These are phyloP conservation scores for Dispira parvispora DNA, from an alignment of 192 early-diverging fungal species.

Conservation along the genomic window DNA sequence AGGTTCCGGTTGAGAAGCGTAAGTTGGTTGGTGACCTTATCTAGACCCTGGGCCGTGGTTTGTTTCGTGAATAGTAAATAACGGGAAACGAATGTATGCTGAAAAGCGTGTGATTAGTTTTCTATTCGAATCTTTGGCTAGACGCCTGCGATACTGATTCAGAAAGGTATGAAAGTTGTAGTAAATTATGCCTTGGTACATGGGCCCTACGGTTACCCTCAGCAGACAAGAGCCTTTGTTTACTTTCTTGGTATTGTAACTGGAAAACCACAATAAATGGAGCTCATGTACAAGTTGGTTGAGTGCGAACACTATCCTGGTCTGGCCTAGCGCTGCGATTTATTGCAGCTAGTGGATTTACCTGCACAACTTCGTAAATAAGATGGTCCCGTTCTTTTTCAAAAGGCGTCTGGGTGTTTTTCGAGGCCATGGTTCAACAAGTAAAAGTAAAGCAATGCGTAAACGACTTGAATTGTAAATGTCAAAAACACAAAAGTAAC, in stretches of 20 bases:
- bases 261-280: not conserved
- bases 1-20: constrained; percentile 11
- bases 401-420: not conserved
- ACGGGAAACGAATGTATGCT: no score
- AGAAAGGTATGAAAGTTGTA: no score
- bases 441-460: no score
- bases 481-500: no score
- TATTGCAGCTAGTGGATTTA: not conserved
- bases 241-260: not conserved
- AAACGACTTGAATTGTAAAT: no score
- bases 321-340: not conserved
- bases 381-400: constrained; percentile 10
- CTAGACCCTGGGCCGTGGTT: not conserved
- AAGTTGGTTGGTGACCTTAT: not conserved
- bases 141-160: no score
- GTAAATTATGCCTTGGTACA: no score
- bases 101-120: no score
- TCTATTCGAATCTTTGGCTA: no score
- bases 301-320: not conserved
- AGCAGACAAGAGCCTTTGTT: not conserved
- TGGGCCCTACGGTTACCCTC: not conserved
- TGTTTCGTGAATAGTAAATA: no score
- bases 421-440: not conserved
- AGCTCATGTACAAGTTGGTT: not conserved
- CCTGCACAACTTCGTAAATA: constrained; percentile 9